phyloP scores from a whole-genome alignment of 371 early-diverging fungal species.

The Lichtheimia hyalospora region DNA sequence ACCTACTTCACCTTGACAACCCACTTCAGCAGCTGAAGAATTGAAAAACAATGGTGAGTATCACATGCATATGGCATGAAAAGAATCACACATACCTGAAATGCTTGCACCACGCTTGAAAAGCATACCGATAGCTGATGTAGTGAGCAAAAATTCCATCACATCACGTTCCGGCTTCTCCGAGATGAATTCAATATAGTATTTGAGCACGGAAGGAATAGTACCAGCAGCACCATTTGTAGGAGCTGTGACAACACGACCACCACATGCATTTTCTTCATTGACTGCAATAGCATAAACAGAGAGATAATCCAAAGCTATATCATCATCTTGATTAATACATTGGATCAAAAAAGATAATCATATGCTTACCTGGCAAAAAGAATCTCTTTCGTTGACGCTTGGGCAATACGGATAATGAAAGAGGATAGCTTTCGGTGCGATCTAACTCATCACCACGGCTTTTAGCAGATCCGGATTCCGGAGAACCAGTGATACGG shows the following conservation, averaged over 20 bases:
- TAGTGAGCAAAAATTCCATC: conserved; percentile 89
- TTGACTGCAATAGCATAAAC: conserved; percentile 97
- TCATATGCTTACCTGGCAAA: conserved; percentile 27
- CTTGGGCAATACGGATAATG: conserved; percentile 40
- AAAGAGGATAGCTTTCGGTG: conserved; percentile 24
- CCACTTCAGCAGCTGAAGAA: conserved; percentile 96
- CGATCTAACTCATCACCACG: neutral
- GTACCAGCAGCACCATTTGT: conserved; percentile 93
- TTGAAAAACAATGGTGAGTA: neutral
- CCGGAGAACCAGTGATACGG: conserved; percentile 14
- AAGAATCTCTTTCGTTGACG: conserved; percentile 47
- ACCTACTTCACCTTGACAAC: conserved; percentile 89
- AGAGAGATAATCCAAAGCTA: conserved; percentile 92
- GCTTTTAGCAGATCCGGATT: conserved; percentile 15
- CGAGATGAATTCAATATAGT: conserved; percentile 91
- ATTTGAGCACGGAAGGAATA: conserved; percentile 93
- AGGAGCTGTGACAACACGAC: conserved; percentile 91
- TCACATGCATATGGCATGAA: neutral
- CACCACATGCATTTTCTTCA: conserved; percentile 96
- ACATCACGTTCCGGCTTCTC: conserved; percentile 86
- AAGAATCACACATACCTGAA: conserved; percentile 34
- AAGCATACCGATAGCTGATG: conserved; percentile 94
- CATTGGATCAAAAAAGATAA: neutral
- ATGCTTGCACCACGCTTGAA: conserved; percentile 95
- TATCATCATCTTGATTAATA: neutral